These are phyloP conservation scores for Suhomyces xylopsoci DNA, from an alignment of 805 yeast species.

Conservation along the genomic window DNA sequence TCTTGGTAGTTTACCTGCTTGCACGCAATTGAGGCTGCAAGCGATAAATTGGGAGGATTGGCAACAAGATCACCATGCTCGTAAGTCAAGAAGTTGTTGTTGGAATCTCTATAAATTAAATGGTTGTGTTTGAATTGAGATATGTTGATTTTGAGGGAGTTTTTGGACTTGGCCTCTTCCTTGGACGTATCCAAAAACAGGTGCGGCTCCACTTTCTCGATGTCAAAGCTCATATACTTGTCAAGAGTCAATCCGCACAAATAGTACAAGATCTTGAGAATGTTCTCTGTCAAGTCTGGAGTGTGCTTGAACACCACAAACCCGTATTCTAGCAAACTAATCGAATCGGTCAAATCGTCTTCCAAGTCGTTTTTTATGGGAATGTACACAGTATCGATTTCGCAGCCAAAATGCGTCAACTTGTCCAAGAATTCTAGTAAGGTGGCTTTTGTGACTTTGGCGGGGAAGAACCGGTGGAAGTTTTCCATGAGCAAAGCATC, in stretches of 20 bases:
- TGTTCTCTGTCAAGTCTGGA: slow-evolving; percentile 40
- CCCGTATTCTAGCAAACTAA: slow-evolving; percentile 34
- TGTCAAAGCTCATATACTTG: slow-evolving; percentile 32
- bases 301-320: slow-evolving; percentile 46
- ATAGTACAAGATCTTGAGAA: slow-evolving; percentile 46
- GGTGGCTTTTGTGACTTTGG: slow-evolving; percentile 10
- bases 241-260: slow-evolving; percentile 46
- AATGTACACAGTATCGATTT: slow-evolving; percentile 49
- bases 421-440: slow-evolving; percentile 36
- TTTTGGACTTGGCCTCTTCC: neutral
- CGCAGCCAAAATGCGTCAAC: slow-evolving; percentile 44
- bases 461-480: slow-evolving; percentile 53
- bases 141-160: slow-evolving; percentile 24
- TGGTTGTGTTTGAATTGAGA: slow-evolving; percentile 39
- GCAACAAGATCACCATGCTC: neutral
- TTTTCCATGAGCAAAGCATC: slow-evolving; percentile 37
- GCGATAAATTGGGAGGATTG: slow-evolving; percentile 1
- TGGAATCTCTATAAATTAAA: slow-evolving; percentile 14
- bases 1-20: slow-evolving; percentile 48
- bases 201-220: slow-evolving; percentile 5
- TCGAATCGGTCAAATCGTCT: slow-evolving; percentile 28
- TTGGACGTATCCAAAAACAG: slow-evolving; percentile 2
- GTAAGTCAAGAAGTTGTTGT: neutral
- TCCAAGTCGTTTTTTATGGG: slow-evolving; percentile 31
- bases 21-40: slow-evolving; percentile 11